A percentile compares a stretch with the other conserved stretches of the same genome.
Conservation (phyloP, 2,329 filamentous ascomycete genomes). For the Fusarium zealandicum region DNA sequence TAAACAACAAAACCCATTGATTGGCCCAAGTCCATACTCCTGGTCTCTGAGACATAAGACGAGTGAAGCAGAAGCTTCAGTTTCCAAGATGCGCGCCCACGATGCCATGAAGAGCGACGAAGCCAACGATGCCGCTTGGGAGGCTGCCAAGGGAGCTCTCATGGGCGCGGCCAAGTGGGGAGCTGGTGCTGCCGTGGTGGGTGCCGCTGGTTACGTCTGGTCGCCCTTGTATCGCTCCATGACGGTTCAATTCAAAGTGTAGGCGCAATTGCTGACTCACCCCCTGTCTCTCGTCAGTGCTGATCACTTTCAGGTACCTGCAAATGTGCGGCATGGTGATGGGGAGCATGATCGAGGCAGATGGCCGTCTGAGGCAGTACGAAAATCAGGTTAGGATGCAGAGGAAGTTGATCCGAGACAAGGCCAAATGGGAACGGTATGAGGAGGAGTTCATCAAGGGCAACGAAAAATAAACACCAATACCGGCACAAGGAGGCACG, state of each 20-base stretch:
- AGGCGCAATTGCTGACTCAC: constrained; percentile 44
- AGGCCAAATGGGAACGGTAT: constrained; percentile 72
- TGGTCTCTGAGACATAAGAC: neutral
- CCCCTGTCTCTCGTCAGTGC: neutral
- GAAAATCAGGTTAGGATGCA: constrained; percentile 71
- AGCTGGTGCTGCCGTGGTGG: constrained; percentile 67
- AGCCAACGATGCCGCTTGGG: constrained; percentile 73
- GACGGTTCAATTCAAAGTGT: constrained; percentile 82
- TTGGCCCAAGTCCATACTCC: neutral
- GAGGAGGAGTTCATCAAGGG: constrained; percentile 65
- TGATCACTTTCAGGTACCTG: constrained; percentile 65
- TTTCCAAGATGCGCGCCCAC: constrained; percentile 37
- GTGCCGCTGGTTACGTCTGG: constrained; percentile 66
- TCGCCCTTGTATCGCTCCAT: constrained; percentile 76
- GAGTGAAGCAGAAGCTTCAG: neutral
- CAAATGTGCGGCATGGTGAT: constrained; percentile 89
- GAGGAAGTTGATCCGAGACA: constrained; percentile 68
- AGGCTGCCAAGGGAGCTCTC: constrained; percentile 71
- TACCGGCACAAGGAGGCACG: neutral
- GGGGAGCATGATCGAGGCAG: constrained; percentile 79
- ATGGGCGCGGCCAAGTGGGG: constrained; percentile 78
- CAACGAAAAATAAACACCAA: constrained; percentile 44
- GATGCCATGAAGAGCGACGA: constrained; percentile 70
- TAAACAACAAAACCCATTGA: constrained; percentile 2
- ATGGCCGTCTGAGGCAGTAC: constrained; percentile 70